phyloP scores from a whole-genome alignment of 1,139 yeast species.

The Blastobotrys indianensis region DNA sequence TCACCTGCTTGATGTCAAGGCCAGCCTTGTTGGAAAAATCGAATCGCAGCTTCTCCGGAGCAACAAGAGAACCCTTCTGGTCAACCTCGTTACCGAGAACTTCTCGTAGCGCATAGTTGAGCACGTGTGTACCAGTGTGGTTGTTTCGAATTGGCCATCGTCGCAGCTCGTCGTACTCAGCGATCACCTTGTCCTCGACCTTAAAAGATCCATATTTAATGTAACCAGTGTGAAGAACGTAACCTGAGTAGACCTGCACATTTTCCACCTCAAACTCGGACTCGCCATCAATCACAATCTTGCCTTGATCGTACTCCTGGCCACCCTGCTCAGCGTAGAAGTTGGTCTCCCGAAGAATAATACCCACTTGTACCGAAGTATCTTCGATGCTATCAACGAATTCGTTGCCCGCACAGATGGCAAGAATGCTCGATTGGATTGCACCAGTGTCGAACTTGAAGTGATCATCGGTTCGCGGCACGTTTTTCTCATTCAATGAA shows the following conservation, averaged over 20 bases:
- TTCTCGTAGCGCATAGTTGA: slow-evolving; percentile 81
- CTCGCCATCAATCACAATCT: slow-evolving; percentile 77
- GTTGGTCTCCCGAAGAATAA: slow-evolving; percentile 81
- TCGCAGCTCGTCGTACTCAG: slow-evolving; percentile 86
- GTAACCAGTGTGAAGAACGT: slow-evolving; percentile 89
- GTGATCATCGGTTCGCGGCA: slow-evolving; percentile 79
- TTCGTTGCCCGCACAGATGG: slow-evolving; percentile 61
- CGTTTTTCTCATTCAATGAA: slow-evolving; percentile 37
- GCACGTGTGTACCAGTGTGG: slow-evolving; percentile 96
- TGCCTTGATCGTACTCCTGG: slow-evolving; percentile 95
- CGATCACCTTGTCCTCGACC: slow-evolving; percentile 67
- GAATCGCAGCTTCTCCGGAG: slow-evolving; percentile 90
- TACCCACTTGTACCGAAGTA: slow-evolving; percentile 55
- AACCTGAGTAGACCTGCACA: slow-evolving; percentile 90
- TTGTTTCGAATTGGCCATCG: slow-evolving; percentile 96
- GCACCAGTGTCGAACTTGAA: slow-evolving; percentile 45
- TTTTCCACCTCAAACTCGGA: slow-evolving; percentile 86
- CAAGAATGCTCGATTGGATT: slow-evolving; percentile 45
- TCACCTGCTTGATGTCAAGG: slow-evolving; percentile 64
- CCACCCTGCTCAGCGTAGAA: slow-evolving; percentile 99
- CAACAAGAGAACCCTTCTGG: slow-evolving; percentile 95
- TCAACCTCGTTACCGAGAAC: slow-evolving; percentile 84
- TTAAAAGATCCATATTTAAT: slow-evolving; percentile 68
- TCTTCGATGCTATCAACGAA: slow-evolving; percentile 46
- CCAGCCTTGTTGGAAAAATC: slow-evolving; percentile 89